phyloP scores from a whole-genome alignment of 2,329 filamentous ascomycete genomes.

The Verticillium zaregamsianum region DNA sequence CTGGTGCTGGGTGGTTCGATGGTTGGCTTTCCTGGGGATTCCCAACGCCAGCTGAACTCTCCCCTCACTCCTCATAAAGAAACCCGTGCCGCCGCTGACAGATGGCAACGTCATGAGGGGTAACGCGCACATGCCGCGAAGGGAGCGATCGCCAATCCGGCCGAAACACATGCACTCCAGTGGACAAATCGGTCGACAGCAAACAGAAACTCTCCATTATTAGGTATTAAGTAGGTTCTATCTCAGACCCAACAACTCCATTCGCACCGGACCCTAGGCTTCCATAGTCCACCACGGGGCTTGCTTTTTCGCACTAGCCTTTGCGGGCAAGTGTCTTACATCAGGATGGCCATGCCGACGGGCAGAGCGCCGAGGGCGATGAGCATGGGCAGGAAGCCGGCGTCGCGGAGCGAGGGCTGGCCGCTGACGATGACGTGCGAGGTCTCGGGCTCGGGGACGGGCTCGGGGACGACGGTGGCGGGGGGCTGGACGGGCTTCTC shows the following conservation, averaged over 20 bases:
- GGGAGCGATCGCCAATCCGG: neutral
- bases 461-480: neutral
- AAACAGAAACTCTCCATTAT: neutral
- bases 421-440: neutral
- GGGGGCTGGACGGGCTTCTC: neutral
- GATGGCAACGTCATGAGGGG: neutral
- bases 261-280: neutral
- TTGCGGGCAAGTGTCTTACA: neutral
- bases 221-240: neutral
- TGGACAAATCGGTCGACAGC: neutral
- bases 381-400: constrained; percentile 1
- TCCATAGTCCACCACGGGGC: neutral
- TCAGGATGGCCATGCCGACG: constrained; percentile 1
- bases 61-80: neutral
- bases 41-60: neutral
- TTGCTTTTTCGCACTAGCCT: neutral
- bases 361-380: constrained; percentile 3
- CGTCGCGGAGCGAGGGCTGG: neutral
- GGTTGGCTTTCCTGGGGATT: neutral
- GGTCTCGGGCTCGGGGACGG: neutral
- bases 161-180: neutral
- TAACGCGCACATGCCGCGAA: neutral
- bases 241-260: neutral
- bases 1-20: too few species aligned
- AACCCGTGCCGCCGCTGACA: neutral